phyloP scores from a whole-genome alignment of 2,329 filamentous ascomycete species.

The Botrytis byssoidea region DNA sequence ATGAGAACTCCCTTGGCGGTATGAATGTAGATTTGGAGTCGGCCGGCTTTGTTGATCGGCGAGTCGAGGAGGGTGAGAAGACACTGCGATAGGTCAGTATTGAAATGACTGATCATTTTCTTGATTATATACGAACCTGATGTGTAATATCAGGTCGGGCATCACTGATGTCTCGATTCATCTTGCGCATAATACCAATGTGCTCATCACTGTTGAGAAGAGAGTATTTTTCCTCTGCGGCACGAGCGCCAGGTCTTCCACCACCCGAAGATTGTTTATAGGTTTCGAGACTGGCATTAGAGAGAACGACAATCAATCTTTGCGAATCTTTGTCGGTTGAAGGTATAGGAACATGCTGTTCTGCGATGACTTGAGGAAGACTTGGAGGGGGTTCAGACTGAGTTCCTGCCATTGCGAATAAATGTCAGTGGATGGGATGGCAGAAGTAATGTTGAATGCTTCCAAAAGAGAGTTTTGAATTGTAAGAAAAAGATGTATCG shows the following conservation, averaged over 20 bases:
- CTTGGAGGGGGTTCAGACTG: conserved; percentile 92
- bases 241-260: conserved; percentile 57
- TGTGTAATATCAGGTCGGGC: conserved; percentile 97
- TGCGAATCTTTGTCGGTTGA: conserved; percentile 86
- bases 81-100: conserved; percentile 59
- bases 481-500: background rate
- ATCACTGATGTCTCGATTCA: conserved; percentile 98
- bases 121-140: conserved; percentile 64
- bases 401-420: conserved; percentile 60
- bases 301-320: conserved; percentile 90
- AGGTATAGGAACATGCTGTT: conserved; percentile 84
- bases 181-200: conserved; percentile 98
- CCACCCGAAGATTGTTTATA: conserved; percentile 85
- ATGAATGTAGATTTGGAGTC: conserved; percentile 97
- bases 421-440: conserved; percentile 30
- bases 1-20: conserved; percentile 97
- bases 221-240: conserved; percentile 85
- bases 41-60: conserved; percentile 96
- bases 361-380: conserved; percentile 87
- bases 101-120: conserved; percentile 26
- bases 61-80: conserved; percentile 95
- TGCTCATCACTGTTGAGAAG: conserved; percentile 98
- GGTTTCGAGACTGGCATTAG: conserved; percentile 95
- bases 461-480: background rate
- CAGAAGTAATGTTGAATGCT: conserved; percentile 18